Evolutionary conservation across 2,329 filamentous ascomycete species (phyloP), one percentile per base, ranked within the genome.

Genomic region (Botrytis hyacinthi): DNA sequence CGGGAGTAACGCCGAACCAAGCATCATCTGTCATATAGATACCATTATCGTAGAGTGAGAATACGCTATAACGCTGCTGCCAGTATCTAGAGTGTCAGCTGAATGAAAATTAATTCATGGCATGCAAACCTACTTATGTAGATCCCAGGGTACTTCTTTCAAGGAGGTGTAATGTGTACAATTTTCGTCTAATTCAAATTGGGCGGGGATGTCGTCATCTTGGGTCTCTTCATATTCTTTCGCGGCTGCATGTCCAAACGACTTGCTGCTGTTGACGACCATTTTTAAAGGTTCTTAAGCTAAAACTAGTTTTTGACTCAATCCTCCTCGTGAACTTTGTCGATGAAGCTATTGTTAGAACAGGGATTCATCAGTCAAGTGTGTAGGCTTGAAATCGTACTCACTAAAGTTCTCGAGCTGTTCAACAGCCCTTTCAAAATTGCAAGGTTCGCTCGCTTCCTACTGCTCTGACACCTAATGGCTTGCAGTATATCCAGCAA

Each of bases 1-100:
- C 95, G 22, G 96, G 95, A 0, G 97, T 99, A 12, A 98, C 95
- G 72, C 95, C 96, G 81, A 96, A 99, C 96, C 96, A 99, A 71
- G 94, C 92, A 83, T 95, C 92, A 81, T 97, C 91, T 0, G 97
- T 99, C 86, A 99, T 90, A 85, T 90, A 92, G 77, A 99, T 88
- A 72, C 94, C 95, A 74, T 95, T 88, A 81, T 98, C 92, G 81
- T 98, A 99, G 78, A 87, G 88, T 26, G 91, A 91, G 83, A 97
- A 99, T 77, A 99, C 93, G 70, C 90, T 91, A 82, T 96, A 91
- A 74, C 96, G 89, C 80, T 98, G 95, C 26, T 91, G 87, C 89
- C 93, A 99, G 83, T 99, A 99, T 81, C 94, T 97, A 65, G 2
- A 37, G 74, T 71, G 61, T 60, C 69, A 32, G 29, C 32, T 63